Base-by-base conservation (phyloP, 495 filamentous ascomycete genomes). In the Hypoxylon crocopeplum region DNA sequence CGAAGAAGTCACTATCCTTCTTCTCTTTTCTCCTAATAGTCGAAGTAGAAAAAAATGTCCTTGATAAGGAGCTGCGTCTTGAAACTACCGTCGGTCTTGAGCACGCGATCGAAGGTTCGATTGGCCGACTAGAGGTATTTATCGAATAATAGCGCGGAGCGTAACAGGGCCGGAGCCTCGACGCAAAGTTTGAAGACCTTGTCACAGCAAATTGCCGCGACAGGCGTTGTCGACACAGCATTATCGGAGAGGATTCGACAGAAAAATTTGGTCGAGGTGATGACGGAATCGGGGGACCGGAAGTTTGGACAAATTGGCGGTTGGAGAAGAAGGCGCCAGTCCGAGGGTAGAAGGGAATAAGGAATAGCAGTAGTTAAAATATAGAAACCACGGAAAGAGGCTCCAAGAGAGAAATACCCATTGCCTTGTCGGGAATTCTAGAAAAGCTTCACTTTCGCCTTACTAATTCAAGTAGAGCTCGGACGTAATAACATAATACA, bases 151-250 rank as follows among this genome's bases (percentile, higher is more conserved):
- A 27, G 7, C 65, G 53, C 19, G 53, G 27, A 2, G 45, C 36
- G 15, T 45, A 55, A 38, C 24, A 32, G 6, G 59, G 37, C 37
- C 62, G 50, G 5, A 67, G 25, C 20, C 59, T 58, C 33, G 51
- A 56, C 16, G 39, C 57, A 54, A 71, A 49, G 33, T 34, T 57
- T 15, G 62, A 49, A 19, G 62, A 46, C 1, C 56, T 66, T 29
- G 72, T 73, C 46, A 78, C 75, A 57, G 75, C 77, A 38, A 72
- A 51, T 49, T 76, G 74, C 78, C 81, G 82, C 60, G 78, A 73
- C 15, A 82, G 57, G 45, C 70, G 76, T 69, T 82, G 79, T 58
- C 77, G 75, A 68, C 77, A 78, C 65, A 82, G 69, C 79, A 82
- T 84, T 38, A 53, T 76, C 40, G 27, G 45, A 27, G 13, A 20